Evolutionary conservation across 768 basidiomycete genomes (phyloP), one percentile per base, ranked within the genome.

Genomic region (Boletus subcaerulescens): DNA sequence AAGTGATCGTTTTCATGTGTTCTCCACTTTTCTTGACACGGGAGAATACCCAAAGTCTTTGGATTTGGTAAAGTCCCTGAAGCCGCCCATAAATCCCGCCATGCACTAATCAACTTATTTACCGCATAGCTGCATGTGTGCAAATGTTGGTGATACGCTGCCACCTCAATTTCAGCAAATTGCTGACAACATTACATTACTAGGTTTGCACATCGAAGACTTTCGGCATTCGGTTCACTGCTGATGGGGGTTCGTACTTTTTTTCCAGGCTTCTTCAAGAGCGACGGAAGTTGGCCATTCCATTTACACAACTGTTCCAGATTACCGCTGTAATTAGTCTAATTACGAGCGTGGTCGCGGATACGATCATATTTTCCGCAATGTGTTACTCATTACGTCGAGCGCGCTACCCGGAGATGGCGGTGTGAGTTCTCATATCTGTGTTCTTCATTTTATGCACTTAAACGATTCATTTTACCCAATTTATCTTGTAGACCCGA

Each of bases 31-130:
- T 41, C 8, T 56, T 68, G 53, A 71, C 52, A 17, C 42, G 31
- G 45, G 53, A 52, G 39, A 10, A 40, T 5, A 26, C n/a, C 17
- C 5, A 50, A 41, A 70, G 69, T 44, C 5, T 71, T 67, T 51
- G 71, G 69, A 14, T 50, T 67, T 36, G 56, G 69, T 72, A 10
- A n/a, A 58, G 71, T 62, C 5, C 15, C 11, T n/a, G 29, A 36
- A 35, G 33, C 33, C 4, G 4, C 38, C 15, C 18, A 32, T 20
- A 26, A 22, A 1, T 7, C 33, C 15, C 8, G 5, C 7, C 1
- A 2, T 35, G 35, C 40, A 41, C 20, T 57, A 29, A 67, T 15
- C 8, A 13, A 35, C 24, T 13, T 11, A 9, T 40, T 35, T n/a
- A 2, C 10, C 12, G 22, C 35, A 38, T 32, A 72, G 69, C 46